Evolutionary conservation across 495 filamentous ascomycete genomes (phyloP).

Genomic region (Penicillium cataractarum): DNA sequence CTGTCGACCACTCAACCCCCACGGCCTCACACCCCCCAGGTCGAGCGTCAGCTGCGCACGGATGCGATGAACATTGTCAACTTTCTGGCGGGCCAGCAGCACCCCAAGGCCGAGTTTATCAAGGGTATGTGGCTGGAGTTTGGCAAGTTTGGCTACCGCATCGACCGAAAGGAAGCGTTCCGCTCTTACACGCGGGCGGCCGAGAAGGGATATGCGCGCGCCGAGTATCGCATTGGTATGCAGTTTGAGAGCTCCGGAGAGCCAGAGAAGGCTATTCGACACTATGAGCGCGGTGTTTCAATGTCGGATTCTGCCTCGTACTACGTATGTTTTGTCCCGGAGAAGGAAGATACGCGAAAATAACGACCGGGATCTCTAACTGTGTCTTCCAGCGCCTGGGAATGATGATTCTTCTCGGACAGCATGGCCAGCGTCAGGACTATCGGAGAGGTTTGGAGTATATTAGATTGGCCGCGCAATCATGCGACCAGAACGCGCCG

Average conservation of each 20-base stretch:
- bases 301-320: conserved; percentile 87
- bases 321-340: conserved; percentile 57
- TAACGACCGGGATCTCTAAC: not conserved
- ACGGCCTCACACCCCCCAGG: conserved; percentile 76
- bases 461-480: conserved; percentile 79
- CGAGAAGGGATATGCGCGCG: conserved; percentile 86
- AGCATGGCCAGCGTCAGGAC: conserved; percentile 86
- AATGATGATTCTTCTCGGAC: conserved; percentile 96
- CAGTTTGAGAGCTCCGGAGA: conserved; percentile 95
- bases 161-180: conserved; percentile 95
- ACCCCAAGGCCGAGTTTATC: conserved; percentile 94
- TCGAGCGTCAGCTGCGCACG: conserved; percentile 81
- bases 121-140: conserved; percentile 97
- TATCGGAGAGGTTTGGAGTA: conserved; percentile 76
- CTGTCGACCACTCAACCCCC: conserved; percentile 65
- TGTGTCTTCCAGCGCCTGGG: conserved; percentile 66
- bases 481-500: conserved; percentile 94
- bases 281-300: conserved; percentile 80
- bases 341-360: not conserved
- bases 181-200: conserved; percentile 81
- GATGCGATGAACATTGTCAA: conserved; percentile 91
- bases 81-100: conserved; percentile 87
- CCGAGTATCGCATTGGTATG: conserved; percentile 98
- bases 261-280: conserved; percentile 82
- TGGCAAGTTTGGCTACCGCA: conserved; percentile 86